Evolutionary conservation across 768 basidiomycete genomes (phyloP).

Genomic region (Saitozyma podzolica): DNA sequence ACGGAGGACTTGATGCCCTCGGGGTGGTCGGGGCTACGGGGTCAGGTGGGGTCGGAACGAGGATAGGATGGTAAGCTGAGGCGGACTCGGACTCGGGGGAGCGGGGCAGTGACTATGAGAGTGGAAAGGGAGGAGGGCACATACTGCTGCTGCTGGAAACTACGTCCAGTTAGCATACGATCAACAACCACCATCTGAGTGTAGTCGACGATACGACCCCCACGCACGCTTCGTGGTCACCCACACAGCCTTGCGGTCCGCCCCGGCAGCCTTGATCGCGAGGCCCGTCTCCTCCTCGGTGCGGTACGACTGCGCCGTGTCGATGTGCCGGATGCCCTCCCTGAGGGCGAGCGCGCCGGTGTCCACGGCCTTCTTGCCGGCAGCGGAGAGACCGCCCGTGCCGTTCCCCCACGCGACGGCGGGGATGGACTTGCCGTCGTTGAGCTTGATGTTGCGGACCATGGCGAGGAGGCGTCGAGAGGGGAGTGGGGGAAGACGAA

Average conservation of each 20-base stretch:
- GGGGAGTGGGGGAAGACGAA: neutral
- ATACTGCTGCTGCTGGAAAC: too few species aligned
- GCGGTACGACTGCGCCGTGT: conserved; percentile 43
- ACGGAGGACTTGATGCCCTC: conserved; percentile 35
- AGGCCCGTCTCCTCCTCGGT: conserved; percentile 41
- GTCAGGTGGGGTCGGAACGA: neutral
- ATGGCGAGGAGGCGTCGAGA: conserved; percentile 2
- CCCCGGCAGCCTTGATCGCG: conserved; percentile 25
- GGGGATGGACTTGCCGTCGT: conserved; percentile 46
- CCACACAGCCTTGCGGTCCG: conserved; percentile 30
- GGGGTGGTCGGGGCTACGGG: conserved; percentile 7
- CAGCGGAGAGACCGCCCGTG: conserved; percentile 12
- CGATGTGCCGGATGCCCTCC: conserved; percentile 41
- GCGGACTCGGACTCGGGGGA: conserved; percentile 7
- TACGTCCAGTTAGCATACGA: neutral
- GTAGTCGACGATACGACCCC: too few species aligned
- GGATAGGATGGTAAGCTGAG: neutral
- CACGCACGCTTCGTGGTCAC: conserved; percentile 47
- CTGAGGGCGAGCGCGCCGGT: conserved; percentile 30
- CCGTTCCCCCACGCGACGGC: conserved; percentile 47
- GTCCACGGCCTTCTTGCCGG: conserved; percentile 23
- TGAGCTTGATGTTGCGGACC: conserved; percentile 34
- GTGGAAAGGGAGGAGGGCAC: too few species aligned
- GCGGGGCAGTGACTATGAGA: neutral
- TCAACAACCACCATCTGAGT: too few species aligned